Percentiles rank a stretch among this genome's conserved stretches.
Evolutionary conservation across 2,329 filamentous ascomycete genomes (phyloP).

Genomic region (Stachybotrys chlorohalonatus): DNA sequence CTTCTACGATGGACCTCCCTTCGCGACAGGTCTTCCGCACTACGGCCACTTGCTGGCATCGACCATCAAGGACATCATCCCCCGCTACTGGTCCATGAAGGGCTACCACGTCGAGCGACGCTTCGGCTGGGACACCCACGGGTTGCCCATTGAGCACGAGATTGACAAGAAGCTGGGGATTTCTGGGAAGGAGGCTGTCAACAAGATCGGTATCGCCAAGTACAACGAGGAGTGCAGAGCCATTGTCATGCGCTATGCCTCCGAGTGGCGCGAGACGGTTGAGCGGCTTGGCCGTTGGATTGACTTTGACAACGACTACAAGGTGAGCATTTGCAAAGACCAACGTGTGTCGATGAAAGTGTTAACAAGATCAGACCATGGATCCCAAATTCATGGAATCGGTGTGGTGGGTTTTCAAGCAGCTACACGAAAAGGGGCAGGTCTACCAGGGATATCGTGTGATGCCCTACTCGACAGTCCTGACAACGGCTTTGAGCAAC

Average conservation of each 20-base stretch:
- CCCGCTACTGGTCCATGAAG: slow-evolving; percentile 96
- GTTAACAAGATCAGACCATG: slow-evolving; percentile 60
- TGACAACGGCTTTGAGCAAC: slow-evolving; percentile 84
- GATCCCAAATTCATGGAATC: slow-evolving; percentile 93
- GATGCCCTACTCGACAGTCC: slow-evolving; percentile 89
- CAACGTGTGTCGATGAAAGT: neutral
- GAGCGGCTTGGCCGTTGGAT: slow-evolving; percentile 91
- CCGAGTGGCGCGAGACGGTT: slow-evolving; percentile 82
- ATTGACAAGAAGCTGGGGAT: slow-evolving; percentile 95
- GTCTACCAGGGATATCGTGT: slow-evolving; percentile 88
- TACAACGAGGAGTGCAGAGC: slow-evolving; percentile 89
- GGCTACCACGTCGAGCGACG: slow-evolving; percentile 85
- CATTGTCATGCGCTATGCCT: slow-evolving; percentile 85
- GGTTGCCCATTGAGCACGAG: slow-evolving; percentile 90
- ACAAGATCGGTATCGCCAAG: slow-evolving; percentile 73
- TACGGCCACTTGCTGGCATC: slow-evolving; percentile 74
- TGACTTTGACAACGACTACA: slow-evolving; percentile 96
- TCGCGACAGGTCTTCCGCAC: slow-evolving; percentile 62
- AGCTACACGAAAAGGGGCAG: slow-evolving; percentile 78
- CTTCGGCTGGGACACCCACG: slow-evolving; percentile 94
- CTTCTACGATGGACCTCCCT: slow-evolving; percentile 86
- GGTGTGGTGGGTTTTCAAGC: slow-evolving; percentile 94
- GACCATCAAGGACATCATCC: slow-evolving; percentile 96
- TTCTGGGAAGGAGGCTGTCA: slow-evolving; percentile 77
- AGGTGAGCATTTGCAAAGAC: slow-evolving; percentile 37